Conservation (phyloP, 345 rosid species). For the Citrus sinensis region DVS_A1.0 CM039169.1:1308501-1309000, state of each 20-base stretch:
- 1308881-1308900: neutral
- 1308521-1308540: no score
- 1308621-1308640: no score
- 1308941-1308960: neutral
- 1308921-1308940: constrained; percentile 1
- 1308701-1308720: neutral
- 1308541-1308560: no score
- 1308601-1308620: no score
- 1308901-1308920: neutral
- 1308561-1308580: no score
- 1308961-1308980: constrained; percentile 9
- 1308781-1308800: neutral
- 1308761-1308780: no score
- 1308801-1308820: neutral
- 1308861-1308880: constrained; percentile 7
- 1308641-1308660: no score
- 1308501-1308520: no score
- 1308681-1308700: no score
- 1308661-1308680: no score
- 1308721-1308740: neutral
- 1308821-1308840: constrained; percentile 1
- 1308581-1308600: no score
- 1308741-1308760: neutral
- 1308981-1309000: neutral
- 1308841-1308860: constrained; percentile 1